phyloP scores from a whole-genome alignment of 1,139 yeast genomes.

The Taiozyma sp. region DNA sequence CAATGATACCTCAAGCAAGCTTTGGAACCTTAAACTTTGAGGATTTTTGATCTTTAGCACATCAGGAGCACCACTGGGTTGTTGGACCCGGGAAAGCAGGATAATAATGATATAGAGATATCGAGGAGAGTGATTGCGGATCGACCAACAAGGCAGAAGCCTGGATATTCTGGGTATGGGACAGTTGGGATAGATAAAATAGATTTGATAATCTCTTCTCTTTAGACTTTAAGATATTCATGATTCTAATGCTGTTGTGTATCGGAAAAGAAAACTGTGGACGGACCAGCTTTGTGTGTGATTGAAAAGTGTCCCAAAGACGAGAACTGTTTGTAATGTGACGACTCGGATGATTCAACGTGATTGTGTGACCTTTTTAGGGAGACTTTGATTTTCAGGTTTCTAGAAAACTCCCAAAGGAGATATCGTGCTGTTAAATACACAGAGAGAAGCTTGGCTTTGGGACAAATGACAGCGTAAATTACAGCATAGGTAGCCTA shows the following conservation, averaged over 20 bases:
- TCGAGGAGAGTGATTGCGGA: conserved; percentile 14
- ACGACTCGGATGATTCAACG: neutral
- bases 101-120: conserved; percentile 15
- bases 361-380: neutral
- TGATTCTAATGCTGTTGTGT: neutral
- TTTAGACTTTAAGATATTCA: conserved; percentile 18
- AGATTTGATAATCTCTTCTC: conserved; percentile 20
- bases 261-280: neutral
- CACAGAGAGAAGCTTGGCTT: neutral
- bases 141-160: conserved; percentile 17
- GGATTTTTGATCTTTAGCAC: conserved; percentile 23
- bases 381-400: neutral
- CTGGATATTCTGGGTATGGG: conserved; percentile 8
- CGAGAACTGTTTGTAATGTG: neutral
- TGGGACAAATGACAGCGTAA: neutral
- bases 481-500: neutral
- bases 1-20: conserved; percentile 24
- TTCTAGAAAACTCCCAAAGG: neutral
- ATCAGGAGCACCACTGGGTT: conserved; percentile 26
- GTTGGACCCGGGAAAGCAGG: conserved; percentile 16
- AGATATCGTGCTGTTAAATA: neutral
- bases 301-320: neutral
- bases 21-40: conserved; percentile 17
- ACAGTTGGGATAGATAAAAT: conserved; percentile 16
- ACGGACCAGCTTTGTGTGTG: neutral